Evolutionary conservation across 2,329 filamentous ascomycete species (phyloP), one percentile per base, ranked within the genome.

Genomic region (Botrytis cinerea): DNA sequence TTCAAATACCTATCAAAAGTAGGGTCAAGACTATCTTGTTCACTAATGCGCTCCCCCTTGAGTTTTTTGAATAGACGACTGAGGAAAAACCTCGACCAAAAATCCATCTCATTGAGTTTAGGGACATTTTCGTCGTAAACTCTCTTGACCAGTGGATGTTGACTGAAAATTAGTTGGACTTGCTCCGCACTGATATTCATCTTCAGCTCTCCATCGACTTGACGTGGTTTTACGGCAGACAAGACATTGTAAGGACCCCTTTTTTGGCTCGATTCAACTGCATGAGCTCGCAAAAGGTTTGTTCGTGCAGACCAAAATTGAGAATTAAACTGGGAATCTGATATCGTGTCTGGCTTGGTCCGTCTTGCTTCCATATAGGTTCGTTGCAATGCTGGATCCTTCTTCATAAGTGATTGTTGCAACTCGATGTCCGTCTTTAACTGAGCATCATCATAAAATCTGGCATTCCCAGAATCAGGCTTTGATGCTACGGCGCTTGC

Each of bases 231-330:
- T 78, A 98, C 90, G 28, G 93, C 92, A 0, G 96, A 95, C 28
- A 99, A 86, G 10, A 98, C 95, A 78, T 99, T 98, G 83, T 98
- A 98, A 5, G 94, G 90, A 9, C 95, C 96, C 77, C 93, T 92
- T 78, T 91, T 92, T 84, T 99, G 97, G 74, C 89, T 90, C 72
- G 89, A 90, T 82, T 98, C 94, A 63, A 97, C 96, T 2, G 94
- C 95, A 83, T 98, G 93, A 0, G 95, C 92, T 20, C 96, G 92
- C 45, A 99, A 87, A 46, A 98, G 85, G 81, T 94, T 94, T 64
- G 95, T 88, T 63, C 97, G 88, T 2, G 94, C 93, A 1, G 94
- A 93, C 96, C 96, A 99, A 84, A 99, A 99, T 81, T 98, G 95
- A 1, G 90, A 86, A 77, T 95, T 94, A 82, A 98, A 97, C 62